Conservation (phyloP, 176 grass and related monocot species). For the Cymbopogon citratus region DNA sequence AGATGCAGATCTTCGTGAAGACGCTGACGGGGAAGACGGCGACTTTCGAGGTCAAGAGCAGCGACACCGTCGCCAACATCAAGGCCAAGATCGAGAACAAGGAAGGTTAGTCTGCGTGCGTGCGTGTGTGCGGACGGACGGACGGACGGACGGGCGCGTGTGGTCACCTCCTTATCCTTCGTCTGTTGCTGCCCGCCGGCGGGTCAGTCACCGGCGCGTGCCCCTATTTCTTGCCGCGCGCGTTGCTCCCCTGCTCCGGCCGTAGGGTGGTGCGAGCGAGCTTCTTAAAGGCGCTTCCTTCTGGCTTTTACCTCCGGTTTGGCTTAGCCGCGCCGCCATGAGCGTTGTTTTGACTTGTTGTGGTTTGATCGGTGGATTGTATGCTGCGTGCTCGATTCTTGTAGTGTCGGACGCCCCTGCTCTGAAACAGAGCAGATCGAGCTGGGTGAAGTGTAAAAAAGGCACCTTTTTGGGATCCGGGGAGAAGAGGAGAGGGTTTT, state of each 20-base stretch:
- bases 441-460: background rate
- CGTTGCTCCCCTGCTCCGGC: background rate
- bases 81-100: slow-evolving; percentile 88
- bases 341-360: background rate
- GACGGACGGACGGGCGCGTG: background rate
- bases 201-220: no score
- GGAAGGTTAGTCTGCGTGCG: slow-evolving; percentile 20
- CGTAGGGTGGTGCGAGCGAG: background rate
- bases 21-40: slow-evolving; percentile 61
- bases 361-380: background rate
- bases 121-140: no score
- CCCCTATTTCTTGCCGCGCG: background rate
- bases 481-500: background rate
- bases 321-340: background rate
- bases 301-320: background rate
- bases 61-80: slow-evolving; percentile 82
- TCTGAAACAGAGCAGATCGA: background rate
- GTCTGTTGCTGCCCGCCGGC: background rate
- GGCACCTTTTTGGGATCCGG: background rate
- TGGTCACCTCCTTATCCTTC: background rate
- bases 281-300: background rate
- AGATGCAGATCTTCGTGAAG: slow-evolving; percentile 58
- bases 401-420: no score
- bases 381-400: background rate
- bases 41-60: slow-evolving; percentile 79